phyloP scores from a whole-genome alignment of 2,329 filamentous ascomycete species.

The Hypoxylon sp. region DNA sequence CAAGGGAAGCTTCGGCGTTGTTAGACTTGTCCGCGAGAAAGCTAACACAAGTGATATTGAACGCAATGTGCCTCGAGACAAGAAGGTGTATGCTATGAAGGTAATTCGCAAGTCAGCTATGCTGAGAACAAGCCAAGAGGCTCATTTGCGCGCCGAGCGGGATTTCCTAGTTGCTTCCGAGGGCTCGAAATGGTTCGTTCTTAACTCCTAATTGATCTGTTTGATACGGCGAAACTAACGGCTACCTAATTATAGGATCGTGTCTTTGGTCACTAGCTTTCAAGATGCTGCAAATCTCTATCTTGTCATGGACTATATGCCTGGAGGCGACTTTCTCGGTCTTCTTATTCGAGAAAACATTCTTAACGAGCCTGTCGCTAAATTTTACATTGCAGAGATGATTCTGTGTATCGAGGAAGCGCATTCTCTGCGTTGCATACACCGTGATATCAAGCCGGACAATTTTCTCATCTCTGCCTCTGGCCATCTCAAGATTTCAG shows the following conservation, averaged over 20 bases:
- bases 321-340: constrained; percentile 93
- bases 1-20: constrained; percentile 95
- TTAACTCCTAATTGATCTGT: background rate
- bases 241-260: constrained; percentile 70
- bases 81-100: constrained; percentile 93
- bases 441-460: constrained; percentile 96
- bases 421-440: constrained; percentile 89
- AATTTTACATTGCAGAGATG: constrained; percentile 96
- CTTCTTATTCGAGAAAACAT: constrained; percentile 88
- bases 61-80: constrained; percentile 49
- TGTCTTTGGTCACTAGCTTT: constrained; percentile 89
- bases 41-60: constrained; percentile 50
- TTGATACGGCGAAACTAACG: constrained; percentile 15
- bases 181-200: constrained; percentile 80
- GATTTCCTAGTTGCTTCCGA: constrained; percentile 93
- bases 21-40: constrained; percentile 84
- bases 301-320: constrained; percentile 98
- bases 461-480: constrained; percentile 93
- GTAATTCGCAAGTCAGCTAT: constrained; percentile 95
- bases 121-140: constrained; percentile 91
- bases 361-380: constrained; percentile 82
- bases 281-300: constrained; percentile 89
- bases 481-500: constrained; percentile 94
- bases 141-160: constrained; percentile 89
- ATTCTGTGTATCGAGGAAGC: constrained; percentile 94